These are phyloP conservation scores for Antrodiella citrinella DNA, from an alignment of 768 basidiomycete species.

Conservation along the genomic window DNA sequence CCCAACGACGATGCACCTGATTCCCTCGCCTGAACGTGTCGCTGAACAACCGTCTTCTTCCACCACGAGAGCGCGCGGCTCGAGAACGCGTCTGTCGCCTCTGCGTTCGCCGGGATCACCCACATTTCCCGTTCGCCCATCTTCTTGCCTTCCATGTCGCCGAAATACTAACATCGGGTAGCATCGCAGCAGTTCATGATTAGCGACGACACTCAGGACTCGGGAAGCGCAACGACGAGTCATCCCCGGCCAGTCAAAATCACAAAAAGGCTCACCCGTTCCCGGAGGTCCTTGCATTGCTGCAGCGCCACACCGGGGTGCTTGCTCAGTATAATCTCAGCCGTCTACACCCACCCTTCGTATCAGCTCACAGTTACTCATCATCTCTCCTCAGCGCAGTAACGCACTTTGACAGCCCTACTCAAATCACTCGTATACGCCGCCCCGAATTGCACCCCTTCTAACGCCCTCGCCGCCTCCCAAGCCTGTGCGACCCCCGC, in stretches of 20 bases:
- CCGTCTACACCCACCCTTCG: constrained; percentile 44
- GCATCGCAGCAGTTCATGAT: too few species aligned
- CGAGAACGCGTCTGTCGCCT: constrained; percentile 32
- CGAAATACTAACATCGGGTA: constrained; percentile 60
- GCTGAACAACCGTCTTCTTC: constrained; percentile 33
- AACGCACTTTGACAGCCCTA: constrained; percentile 55
- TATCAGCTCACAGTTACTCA: not conserved
- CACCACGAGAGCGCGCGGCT: constrained; percentile 59
- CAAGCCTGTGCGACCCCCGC: constrained; percentile 52
- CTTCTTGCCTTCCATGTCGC: constrained; percentile 46
- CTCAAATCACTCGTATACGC: constrained; percentile 68
- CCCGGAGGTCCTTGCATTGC: constrained; percentile 43
- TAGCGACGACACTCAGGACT: too few species aligned
- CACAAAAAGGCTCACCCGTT: constrained; percentile 66
- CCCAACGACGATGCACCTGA: too few species aligned
- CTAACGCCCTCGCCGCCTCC: constrained; percentile 46
- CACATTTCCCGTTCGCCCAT: constrained; percentile 3
- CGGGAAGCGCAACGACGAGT: too few species aligned
- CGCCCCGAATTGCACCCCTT: constrained; percentile 42
- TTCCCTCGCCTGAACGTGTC: constrained; percentile 18
- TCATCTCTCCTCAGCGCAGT: not conserved
- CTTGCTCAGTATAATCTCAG: constrained; percentile 48
- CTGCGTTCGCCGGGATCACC: constrained; percentile 19
- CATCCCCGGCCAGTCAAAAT: too few species aligned
- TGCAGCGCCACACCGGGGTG: constrained; percentile 41